phyloP scores from a whole-genome alignment of 2,329 filamentous ascomycete species.

The Daldinia sp. region DNA sequence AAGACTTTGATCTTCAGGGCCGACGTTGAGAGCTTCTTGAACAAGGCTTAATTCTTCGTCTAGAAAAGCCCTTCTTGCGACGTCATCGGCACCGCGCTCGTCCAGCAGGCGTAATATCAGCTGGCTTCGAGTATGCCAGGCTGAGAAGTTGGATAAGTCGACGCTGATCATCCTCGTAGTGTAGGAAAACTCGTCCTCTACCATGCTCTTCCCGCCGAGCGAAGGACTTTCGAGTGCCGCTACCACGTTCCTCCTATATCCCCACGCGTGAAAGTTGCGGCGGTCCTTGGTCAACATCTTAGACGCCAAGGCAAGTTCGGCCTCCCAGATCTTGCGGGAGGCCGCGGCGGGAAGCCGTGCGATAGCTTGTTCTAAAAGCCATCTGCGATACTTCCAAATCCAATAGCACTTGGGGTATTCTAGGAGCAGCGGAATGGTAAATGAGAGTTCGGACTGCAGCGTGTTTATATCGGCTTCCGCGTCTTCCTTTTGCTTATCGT shows the following conservation, averaged over 20 bases:
- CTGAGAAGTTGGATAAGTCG: constrained; percentile 96
- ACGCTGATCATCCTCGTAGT: constrained; percentile 85
- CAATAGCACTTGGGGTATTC: constrained; percentile 97
- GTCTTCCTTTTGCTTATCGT: constrained; percentile 44
- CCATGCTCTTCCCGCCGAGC: constrained; percentile 68
- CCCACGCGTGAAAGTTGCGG: constrained; percentile 97
- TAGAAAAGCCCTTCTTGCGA: constrained; percentile 72
- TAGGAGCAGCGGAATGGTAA: constrained; percentile 83
- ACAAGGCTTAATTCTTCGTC: constrained; percentile 81
- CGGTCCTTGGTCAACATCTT: constrained; percentile 90
- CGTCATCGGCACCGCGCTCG: constrained; percentile 71
- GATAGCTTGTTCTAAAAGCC: constrained; percentile 80
- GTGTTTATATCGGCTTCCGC: constrained; percentile 53
- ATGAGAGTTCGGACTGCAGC: constrained; percentile 77
- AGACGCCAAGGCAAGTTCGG: constrained; percentile 80
- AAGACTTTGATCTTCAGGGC: constrained; percentile 92
- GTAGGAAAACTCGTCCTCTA: constrained; percentile 84
- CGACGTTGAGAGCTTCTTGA: constrained; percentile 81
- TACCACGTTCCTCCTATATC: constrained; percentile 83
- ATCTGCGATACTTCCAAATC: constrained; percentile 97
- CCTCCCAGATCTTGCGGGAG: constrained; percentile 78
- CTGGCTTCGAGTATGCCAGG: constrained; percentile 91
- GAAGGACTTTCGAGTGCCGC: constrained; percentile 71
- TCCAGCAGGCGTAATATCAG: constrained; percentile 79
- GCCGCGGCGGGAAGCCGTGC: constrained; percentile 62